These are phyloP conservation scores for Fomitopsis serialis DNA, from an alignment of 768 basidiomycete species.

Conservation along the genomic window DNA sequence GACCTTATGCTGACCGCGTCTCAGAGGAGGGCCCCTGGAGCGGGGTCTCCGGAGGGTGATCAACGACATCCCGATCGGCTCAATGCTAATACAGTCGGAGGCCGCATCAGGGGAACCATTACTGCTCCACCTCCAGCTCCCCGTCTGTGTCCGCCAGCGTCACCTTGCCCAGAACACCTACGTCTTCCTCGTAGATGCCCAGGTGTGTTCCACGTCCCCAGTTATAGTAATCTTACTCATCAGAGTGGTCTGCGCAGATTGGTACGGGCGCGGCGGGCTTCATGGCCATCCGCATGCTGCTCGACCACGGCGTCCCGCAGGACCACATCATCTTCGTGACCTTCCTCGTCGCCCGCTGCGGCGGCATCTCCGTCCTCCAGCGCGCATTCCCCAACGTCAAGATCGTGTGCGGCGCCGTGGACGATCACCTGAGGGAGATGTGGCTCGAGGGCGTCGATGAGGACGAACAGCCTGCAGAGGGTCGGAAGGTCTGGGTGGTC, in stretches of 20 bases:
- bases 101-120: slow-evolving; percentile 81
- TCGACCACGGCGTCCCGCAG: slow-evolving; percentile 88
- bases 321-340: slow-evolving; percentile 86
- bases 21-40: slow-evolving; percentile 84
- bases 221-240: neutral
- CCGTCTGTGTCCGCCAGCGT: slow-evolving; percentile 61
- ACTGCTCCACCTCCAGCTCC: slow-evolving; percentile 78
- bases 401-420: slow-evolving; percentile 81
- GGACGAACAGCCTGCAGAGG: slow-evolving; percentile 24
- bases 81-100: slow-evolving; percentile 88
- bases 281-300: slow-evolving; percentile 90
- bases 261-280: slow-evolving; percentile 90
- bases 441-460: slow-evolving; percentile 55
- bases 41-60: slow-evolving; percentile 87
- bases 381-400: slow-evolving; percentile 82
- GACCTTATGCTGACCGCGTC: slow-evolving; percentile 4
- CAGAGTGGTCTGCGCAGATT: slow-evolving; percentile 45
- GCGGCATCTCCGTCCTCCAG: slow-evolving; percentile 72
- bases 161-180: slow-evolving; percentile 61
- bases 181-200: slow-evolving; percentile 89
- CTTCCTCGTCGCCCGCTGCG: slow-evolving; percentile 80
- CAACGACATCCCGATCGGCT: slow-evolving; percentile 81
- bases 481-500: slow-evolving; percentile 74
- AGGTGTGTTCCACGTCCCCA: slow-evolving; percentile 37
- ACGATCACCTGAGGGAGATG: slow-evolving; percentile 69